A percentile compares a stretch with the other conserved stretches of the same genome.
phyloP scores from a whole-genome alignment of 345 rosid species.

The Firmiana major region DNA sequence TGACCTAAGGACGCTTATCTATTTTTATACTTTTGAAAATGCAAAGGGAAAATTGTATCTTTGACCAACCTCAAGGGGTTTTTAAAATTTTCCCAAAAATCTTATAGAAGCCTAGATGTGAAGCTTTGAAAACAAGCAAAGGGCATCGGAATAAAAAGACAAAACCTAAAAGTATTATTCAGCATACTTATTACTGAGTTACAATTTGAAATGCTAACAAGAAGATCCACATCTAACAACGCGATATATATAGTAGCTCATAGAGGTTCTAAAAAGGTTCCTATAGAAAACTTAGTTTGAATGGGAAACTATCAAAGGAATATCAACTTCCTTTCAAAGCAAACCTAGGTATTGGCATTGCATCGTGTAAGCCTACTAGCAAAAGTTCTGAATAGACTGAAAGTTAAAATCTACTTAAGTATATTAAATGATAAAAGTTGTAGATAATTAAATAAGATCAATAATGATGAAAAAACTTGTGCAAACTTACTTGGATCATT shows the following conservation, averaged over 20 bases:
- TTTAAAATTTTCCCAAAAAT: neutral
- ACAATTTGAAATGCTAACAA: neutral
- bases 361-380: neutral
- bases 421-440: neutral
- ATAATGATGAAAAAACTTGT: constrained; percentile 3
- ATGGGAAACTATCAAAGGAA: neutral
- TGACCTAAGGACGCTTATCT: neutral
- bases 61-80: neutral
- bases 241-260: neutral
- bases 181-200: too few relatives aligned
- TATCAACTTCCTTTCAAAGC: neutral
- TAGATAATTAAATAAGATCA: constrained; percentile 8
- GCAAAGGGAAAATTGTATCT: neutral
- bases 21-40: neutral
- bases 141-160: neutral
- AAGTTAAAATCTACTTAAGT: neutral
- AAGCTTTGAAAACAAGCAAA: too few relatives aligned
- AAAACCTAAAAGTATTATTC: neutral
- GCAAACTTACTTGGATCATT: constrained; percentile 74
- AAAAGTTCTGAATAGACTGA: neutral
- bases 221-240: neutral
- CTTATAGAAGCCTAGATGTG: neutral
- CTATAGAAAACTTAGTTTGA: neutral
- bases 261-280: neutral
- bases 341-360: neutral